Base-by-base conservation (phyloP, 768 basidiomycete species). In the Tylopilus cervinicoccineus region DNA sequence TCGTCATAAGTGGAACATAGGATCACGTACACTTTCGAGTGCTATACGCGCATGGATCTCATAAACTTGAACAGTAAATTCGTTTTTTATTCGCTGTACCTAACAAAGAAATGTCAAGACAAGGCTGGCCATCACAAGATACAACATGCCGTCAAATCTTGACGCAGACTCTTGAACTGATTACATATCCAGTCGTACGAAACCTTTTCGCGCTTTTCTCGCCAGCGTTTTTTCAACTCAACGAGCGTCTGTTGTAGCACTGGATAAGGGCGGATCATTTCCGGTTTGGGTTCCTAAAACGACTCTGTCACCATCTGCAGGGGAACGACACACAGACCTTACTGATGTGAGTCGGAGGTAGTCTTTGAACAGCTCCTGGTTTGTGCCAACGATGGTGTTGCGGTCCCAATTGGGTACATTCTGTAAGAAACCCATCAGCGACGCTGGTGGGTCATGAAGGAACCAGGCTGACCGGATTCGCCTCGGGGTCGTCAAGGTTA, bases 11-110 rank as follows among this genome's bases (percentile, higher is more conserved):
- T 23, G 31, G 16, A 24, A 43, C 34, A 20, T 28, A 50, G 37
- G 38, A 51, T 16, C 5, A 70, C 82, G 49, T 69, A 93, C 92
- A 59, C 82, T 84, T 78, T 94, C 91, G 33, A 99, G 74, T 37
- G 96, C 96, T 76, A 98, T 95, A 28, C 96, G 84, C 22, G 92
- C 96, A 70, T 99, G 96, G 32, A 95, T 96, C 66, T 99, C 96
- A 63, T 99, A 99, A 11, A 96, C 96, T 66, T 86, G 79, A 23
- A 95, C 93, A 7, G 96, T 97, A 61, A 99, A 96, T 47, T 95
- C 91, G 58, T 96, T 98, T 73, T 96, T 97, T 57, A 99, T 96
- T 27, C 96, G 86, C 72, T 99, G 96, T 20, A 99, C 95, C 95
- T 98, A 38, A 20, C 37, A 32, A 38, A 50, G 33, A 33, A 22